Percentiles rank a stretch among this genome's conserved stretches.
phyloP scores from a whole-genome alignment of 805 yeast genomes.

The Torulaspora gathmanii region DNA sequence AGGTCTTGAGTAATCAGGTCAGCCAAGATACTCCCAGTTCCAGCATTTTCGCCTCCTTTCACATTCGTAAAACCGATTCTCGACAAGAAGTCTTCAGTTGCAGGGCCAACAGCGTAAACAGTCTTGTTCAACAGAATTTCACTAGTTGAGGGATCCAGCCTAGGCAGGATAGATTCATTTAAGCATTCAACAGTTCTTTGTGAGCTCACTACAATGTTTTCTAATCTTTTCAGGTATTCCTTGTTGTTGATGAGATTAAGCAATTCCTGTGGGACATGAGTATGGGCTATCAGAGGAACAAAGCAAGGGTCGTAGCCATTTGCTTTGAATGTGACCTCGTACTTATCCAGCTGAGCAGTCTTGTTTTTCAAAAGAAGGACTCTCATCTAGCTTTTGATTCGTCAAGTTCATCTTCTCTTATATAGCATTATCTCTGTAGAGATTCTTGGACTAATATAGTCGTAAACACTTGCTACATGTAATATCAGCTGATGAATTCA shows the following conservation, averaged over 20 bases:
- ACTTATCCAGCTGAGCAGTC: conserved; percentile 65
- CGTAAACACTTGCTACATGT: background rate
- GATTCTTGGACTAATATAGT: too few species aligned
- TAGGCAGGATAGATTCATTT: conserved; percentile 40
- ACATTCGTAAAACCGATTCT: conserved; percentile 63
- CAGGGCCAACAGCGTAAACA: conserved; percentile 88
- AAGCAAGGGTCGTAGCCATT: conserved; percentile 47
- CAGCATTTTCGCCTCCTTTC: conserved; percentile 70
- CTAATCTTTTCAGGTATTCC: conserved; percentile 39
- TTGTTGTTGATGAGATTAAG: conserved; percentile 41
- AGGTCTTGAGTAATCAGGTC: conserved; percentile 49
- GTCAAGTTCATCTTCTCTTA: too few species aligned
- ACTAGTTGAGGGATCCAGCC: conserved; percentile 15
- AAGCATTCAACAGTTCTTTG: conserved; percentile 88
- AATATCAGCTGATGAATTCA: background rate
- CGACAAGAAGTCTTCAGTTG: conserved; percentile 58
- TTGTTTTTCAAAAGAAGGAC: conserved; percentile 65
- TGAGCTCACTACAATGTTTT: conserved; percentile 72
- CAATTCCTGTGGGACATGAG: conserved; percentile 46
- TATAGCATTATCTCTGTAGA: too few species aligned
- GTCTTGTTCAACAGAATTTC: conserved; percentile 43
- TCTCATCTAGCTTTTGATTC: conserved; percentile 10
- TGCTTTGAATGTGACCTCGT: conserved; percentile 42
- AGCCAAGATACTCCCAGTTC: conserved; percentile 71
- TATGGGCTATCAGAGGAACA: conserved; percentile 70